These are phyloP conservation scores for Selaginella tamariscina DNA, from an alignment of 75 land plant species.

Conservation along the genomic window DNA sequence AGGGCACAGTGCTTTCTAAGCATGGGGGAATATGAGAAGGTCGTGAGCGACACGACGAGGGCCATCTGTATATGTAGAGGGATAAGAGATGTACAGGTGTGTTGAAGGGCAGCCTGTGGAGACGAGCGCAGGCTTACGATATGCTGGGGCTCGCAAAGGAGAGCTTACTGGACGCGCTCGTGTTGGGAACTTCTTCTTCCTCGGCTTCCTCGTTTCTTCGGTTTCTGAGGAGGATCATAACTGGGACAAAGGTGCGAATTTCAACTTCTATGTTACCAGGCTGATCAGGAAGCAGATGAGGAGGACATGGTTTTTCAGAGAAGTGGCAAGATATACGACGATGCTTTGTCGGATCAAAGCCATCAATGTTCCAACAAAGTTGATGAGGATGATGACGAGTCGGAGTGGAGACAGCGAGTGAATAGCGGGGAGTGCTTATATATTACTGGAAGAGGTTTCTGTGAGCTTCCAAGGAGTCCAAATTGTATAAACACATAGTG, in stretches of 20 bases:
- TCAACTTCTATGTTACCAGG: constrained; percentile 48
- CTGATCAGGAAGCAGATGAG: constrained; percentile 95
- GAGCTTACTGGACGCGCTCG: constrained; percentile 90
- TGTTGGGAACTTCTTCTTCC: constrained; percentile 24
- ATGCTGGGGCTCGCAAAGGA: constrained; percentile 86
- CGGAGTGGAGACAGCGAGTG: constrained; percentile 92
- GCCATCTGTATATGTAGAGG: constrained; percentile 46
- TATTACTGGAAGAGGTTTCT: no score
- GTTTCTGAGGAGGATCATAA: neutral
- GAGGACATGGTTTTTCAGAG: constrained; percentile 86
- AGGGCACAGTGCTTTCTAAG: constrained; percentile 91
- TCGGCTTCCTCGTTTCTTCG: neutral
- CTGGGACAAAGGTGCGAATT: neutral
- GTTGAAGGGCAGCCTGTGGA: constrained; percentile 54
- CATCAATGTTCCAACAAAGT: constrained; percentile 24
- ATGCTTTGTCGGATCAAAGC: constrained; percentile 22
- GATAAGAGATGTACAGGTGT: neutral
- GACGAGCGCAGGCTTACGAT: constrained; percentile 98
- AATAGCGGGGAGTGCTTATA: no score
- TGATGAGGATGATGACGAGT: constrained; percentile 51
- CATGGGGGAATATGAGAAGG: constrained; percentile 64
- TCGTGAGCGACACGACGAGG: constrained; percentile 91
- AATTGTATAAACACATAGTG: no score
- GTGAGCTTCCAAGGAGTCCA: no score
- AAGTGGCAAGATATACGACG: constrained; percentile 45